Base-by-base conservation (phyloP, 331 rosid species). In the Saraca asoca region DNA sequence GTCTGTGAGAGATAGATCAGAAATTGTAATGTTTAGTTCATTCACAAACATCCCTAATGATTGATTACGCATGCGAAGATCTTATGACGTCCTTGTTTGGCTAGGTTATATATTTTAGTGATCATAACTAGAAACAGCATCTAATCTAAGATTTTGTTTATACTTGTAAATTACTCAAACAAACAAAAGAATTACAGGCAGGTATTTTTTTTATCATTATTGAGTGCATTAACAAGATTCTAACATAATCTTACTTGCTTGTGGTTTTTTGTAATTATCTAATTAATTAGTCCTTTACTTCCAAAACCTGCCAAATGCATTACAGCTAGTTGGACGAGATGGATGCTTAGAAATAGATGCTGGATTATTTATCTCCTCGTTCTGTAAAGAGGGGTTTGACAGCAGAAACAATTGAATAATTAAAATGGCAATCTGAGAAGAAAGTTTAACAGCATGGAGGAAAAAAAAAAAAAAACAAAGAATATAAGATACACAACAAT, bases 231-330 rank as follows among this genome's bases (percentile, higher is more conserved):
- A n/a, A n/a, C n/a, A n/a, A n/a, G n/a, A n/a, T n/a, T n/a, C n/a
- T n/a, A n/a, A n/a, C n/a, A n/a, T n/a, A n/a, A n/a, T n/a, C n/a
- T n/a, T n/a, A n/a, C n/a, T n/a, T n/a, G n/a, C n/a, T n/a, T n/a
- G n/a, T n/a, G n/a, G n/a, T n/a, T n/a, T n/a, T n/a, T n/a, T n/a
- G n/a, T n/a, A n/a, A n/a, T n/a, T n/a, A n/a, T n/a, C n/a, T n/a
- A n/a, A n/a, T n/a, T n/a, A n/a, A n/a, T n/a, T n/a, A n/a, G n/a
- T n/a, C n/a, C n/a, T n/a, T n/a, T n/a, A n/a, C n/a, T n/a, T n/a
- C n/a, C n/a, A n/a, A n/a, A n/a, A n/a, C n/a, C n/a, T n/a, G 34
- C 85, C 91, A 62, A 82, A 89, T 29, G 88, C 85, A 71, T 87
- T 87, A 57, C 78, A 61, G 76, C 94, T 82, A 33, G 88, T 74